phyloP scores from a whole-genome alignment of 1,139 yeast species.

The Zygosaccharomyces sapae region DNA sequence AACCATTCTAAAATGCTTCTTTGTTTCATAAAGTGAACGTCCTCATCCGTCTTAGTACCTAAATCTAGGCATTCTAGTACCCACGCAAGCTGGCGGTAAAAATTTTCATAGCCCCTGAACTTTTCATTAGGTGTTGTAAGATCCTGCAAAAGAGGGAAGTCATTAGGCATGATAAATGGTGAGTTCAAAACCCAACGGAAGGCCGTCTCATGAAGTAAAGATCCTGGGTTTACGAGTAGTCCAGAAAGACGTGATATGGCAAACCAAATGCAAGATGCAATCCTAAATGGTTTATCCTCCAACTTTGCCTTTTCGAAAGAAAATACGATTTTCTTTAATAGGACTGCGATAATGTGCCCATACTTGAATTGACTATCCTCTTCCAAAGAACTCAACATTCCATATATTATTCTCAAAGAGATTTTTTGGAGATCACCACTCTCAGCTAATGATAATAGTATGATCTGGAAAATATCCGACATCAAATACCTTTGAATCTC shows the following conservation, averaged over 20 bases:
- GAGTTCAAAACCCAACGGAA: conserved; percentile 52
- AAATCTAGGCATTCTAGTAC: conserved; percentile 47
- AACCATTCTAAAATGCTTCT: conserved; percentile 65
- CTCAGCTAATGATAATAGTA: conserved; percentile 52
- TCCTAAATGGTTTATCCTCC: conserved; percentile 21
- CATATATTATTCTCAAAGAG: conserved; percentile 41
- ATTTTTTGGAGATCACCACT: conserved; percentile 53
- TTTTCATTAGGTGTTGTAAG: conserved; percentile 42
- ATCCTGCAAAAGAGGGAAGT: conserved; percentile 60
- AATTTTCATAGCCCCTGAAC: conserved; percentile 45
- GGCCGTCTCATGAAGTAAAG: conserved; percentile 67
- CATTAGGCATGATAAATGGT: conserved; percentile 47
- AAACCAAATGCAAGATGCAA: conserved; percentile 44
- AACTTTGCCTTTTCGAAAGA: conserved; percentile 37
- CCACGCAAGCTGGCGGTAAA: conserved; percentile 64
- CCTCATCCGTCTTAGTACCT: conserved; percentile 47
- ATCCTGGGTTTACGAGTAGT: conserved; percentile 59
- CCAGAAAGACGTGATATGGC: conserved; percentile 53
- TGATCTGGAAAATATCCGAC: conserved; percentile 53
- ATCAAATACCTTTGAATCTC: conserved; percentile 59
- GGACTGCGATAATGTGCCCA: conserved; percentile 51
- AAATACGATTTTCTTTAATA: conserved; percentile 56
- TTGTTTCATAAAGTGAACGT: conserved; percentile 49
- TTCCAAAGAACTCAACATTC: conserved; percentile 40
- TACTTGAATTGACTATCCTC: conserved; percentile 50